Conservation (phyloP, 2,329 filamentous ascomycete species). For the Apiospora saccharicola region DNA sequence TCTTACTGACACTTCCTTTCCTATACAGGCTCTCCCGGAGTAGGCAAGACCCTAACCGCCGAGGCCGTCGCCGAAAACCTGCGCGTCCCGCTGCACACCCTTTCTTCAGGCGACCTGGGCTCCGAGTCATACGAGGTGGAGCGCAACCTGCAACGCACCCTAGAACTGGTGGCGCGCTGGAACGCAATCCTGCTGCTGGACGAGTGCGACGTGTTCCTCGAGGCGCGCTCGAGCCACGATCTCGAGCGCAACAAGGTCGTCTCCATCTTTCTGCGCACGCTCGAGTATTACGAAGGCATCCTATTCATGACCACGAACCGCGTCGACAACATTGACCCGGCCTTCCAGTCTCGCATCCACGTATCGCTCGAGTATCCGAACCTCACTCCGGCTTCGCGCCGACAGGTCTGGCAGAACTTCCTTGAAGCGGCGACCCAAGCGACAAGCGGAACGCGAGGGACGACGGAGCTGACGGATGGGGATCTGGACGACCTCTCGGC, state of each 20-base stretch:
- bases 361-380: constrained; percentile 34
- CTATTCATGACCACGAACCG: constrained; percentile 36
- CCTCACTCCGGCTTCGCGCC: constrained; percentile 29
- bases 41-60: constrained; percentile 48
- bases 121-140: constrained; percentile 37
- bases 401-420: constrained; percentile 39
- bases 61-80: constrained; percentile 47
- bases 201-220: constrained; percentile 43
- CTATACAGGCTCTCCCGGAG: constrained; percentile 53
- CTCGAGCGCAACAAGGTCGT: not conserved
- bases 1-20: constrained; percentile 38
- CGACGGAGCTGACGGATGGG: constrained; percentile 20
- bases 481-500: constrained; percentile 31
- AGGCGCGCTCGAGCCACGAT: constrained; percentile 39
- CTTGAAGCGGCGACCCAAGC: constrained; percentile 34
- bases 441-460: not conserved
- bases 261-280: constrained; percentile 18
- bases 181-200: constrained; percentile 44
- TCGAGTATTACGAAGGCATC: constrained; percentile 34
- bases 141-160: constrained; percentile 33
- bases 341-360: constrained; percentile 37
- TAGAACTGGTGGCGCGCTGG: constrained; percentile 52
- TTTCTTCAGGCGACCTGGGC: constrained; percentile 42
- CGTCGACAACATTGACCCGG: constrained; percentile 34
- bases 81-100: constrained; percentile 42